These are phyloP conservation scores for Eutrema yunnanense DNA, from an alignment of 345 rosid genomes.

Conservation along the genomic window DNA sequence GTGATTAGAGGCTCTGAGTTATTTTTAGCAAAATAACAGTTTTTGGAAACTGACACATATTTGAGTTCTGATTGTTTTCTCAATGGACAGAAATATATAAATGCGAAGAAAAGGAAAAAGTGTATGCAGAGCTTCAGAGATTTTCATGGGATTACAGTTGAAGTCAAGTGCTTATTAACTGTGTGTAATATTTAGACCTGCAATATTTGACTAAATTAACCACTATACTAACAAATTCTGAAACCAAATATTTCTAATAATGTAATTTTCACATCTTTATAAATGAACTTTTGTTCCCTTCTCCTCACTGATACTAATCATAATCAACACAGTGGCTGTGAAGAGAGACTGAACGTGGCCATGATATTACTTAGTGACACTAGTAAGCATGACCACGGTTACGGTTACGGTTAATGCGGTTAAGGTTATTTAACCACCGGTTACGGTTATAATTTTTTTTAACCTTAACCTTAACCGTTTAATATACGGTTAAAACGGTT, in stretches of 20 bases:
- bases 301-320: not conserved
- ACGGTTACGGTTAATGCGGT: no score
- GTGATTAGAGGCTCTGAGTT: not conserved
- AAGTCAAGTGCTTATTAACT: not conserved
- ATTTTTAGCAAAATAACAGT: conserved; percentile 21
- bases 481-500: no score
- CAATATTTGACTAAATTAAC: not conserved
- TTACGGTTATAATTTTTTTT: no score
- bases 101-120: not conserved
- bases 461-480: no score
- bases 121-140: not conserved
- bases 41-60: not conserved
- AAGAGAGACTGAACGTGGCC: not conserved
- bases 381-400: no score
- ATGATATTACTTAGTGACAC: not conserved
- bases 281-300: not conserved
- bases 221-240: not conserved
- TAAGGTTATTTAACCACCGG: no score
- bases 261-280: not conserved
- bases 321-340: not conserved
- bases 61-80: not conserved
- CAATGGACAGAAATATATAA: not conserved
- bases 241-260: not conserved
- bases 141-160: conserved; percentile 11
- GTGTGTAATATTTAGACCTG: not conserved